Percentiles rank a stretch among this genome's conserved stretches.
These are phyloP conservation scores for Biscogniauxia mediterranea DNA, from an alignment of 2,329 filamentous ascomycete species.

Conservation along the genomic window DNA sequence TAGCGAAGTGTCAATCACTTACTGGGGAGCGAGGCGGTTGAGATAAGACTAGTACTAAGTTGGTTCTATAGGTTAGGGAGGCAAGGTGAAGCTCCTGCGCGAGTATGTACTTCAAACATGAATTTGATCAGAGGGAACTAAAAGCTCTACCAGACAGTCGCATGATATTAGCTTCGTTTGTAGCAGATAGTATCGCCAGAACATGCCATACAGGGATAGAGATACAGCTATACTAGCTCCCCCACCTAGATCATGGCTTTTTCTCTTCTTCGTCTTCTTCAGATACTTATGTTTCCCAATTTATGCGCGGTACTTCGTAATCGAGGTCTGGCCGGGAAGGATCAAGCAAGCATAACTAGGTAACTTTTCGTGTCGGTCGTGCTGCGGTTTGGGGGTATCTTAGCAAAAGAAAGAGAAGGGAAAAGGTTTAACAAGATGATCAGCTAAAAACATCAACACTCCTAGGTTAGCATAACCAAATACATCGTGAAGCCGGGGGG, in stretches of 20 bases:
- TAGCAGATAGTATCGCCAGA: neutral
- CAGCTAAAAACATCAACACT: neutral
- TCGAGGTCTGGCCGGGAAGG: neutral
- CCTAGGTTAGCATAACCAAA: neutral
- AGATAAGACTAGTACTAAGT: neutral
- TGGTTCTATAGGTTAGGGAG: too few relatives aligned
- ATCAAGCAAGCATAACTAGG: neutral
- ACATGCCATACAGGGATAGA: neutral
- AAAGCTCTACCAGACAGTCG: neutral
- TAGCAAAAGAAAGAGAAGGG: neutral
- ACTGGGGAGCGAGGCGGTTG: neutral
- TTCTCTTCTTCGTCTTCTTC: too few relatives aligned
- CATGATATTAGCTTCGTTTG: neutral
- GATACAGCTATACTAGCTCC: neutral
- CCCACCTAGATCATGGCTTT: neutral
- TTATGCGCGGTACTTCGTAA: neutral
- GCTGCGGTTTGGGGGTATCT: neutral
- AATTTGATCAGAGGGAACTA: too few relatives aligned
- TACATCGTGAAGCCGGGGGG: neutral
- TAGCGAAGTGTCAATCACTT: neutral
- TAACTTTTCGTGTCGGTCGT: neutral
- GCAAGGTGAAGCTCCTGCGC: too few relatives aligned
- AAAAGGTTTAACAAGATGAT: neutral
- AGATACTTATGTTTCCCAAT: neutral
- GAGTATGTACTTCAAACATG: too few relatives aligned